A percentile compares a stretch with the other conserved stretches of the same genome.
Conservation (phyloP, 2,329 filamentous ascomycete genomes). For the Botryotinia narcissicola region DNA sequence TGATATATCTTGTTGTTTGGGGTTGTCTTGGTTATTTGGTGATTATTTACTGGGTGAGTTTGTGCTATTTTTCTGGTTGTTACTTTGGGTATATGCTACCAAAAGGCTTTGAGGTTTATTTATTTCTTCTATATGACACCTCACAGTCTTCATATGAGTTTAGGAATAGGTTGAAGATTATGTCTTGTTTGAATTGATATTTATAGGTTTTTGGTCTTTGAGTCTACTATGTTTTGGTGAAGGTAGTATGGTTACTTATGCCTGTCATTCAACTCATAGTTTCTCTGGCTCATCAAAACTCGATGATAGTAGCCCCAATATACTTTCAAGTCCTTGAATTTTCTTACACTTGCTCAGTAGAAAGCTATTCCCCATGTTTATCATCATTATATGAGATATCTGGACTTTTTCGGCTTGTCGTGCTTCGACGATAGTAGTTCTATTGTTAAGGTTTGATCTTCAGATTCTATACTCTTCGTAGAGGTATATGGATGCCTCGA, state of each 20-base stretch:
- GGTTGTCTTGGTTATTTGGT: background rate
- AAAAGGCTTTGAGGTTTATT: too few relatives aligned
- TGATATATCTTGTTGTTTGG: background rate
- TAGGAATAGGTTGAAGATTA: background rate
- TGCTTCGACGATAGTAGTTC: too few relatives aligned
- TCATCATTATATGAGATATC: too few relatives aligned
- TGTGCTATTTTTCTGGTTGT: accelerated
- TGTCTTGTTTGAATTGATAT: background rate
- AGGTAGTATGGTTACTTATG: too few relatives aligned
- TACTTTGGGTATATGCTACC: accelerated
- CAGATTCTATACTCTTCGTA: too few relatives aligned
- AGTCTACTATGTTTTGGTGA: accelerated
- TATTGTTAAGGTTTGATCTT: too few relatives aligned
- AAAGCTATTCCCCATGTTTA: too few relatives aligned
- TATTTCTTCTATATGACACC: accelerated
- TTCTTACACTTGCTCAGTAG: too few relatives aligned
- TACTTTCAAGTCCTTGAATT: background rate
- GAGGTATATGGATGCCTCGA: too few relatives aligned
- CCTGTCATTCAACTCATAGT: too few relatives aligned
- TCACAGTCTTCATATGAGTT: accelerated
- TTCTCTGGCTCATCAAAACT: background rate
- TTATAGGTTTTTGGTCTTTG: background rate
- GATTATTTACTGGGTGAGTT: background rate
- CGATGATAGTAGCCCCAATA: background rate
- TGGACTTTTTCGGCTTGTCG: too few relatives aligned